Evolutionary conservation across 441 rosid genomes (phyloP), one percentile per base, ranked within the genome.

Genomic region (Melastoma candidum): DNA sequence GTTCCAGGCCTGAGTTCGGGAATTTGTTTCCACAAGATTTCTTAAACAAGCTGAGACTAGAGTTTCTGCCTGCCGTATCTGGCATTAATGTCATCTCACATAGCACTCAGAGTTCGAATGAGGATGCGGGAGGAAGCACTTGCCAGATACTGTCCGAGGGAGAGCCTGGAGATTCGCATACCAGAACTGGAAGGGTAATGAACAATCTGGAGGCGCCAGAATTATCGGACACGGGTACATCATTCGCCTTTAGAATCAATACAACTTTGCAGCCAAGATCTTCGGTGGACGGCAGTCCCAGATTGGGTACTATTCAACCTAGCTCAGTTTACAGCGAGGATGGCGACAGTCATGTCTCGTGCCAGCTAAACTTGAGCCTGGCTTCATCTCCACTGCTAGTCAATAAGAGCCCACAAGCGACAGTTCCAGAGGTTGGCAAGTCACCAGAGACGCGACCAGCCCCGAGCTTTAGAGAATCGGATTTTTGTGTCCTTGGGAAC

Each of bases 11-110:
- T 2, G 85, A 83, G 67, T 63, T 65, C 63, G 95, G 87, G 53
- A 80, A 68, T 68, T 61, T 83, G 57, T 75, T 83, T 71, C 83
- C 73, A 57, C 92, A 78, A 51, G 88, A 76, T 67, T 87, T 90
- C 74, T 74, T 90, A n/a, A 76, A 69, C 71, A 85, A 77, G 76
- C 64, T 87, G 63, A 74, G 87, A 32, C 75, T 90, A 57, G 98
- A 85, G 67, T 75, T 90, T 26, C 80, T 93, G 27, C 93, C 96
- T 13, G 75, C 93, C 3, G 79, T 81, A 63, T 90, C 95, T 36
- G 95, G 87, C 70, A 75, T 90, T 59, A 85, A 90, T 75, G 70
- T 87, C 77, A 74, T 83, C 66, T 90, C 98, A 44, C 72, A 66
- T 43, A 85, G 93, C 64, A 83, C 83, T 4, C 90, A 87, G 71